Base-by-base conservation (phyloP, 2,329 filamentous ascomycete genomes). In the Hawksworthiomyces lignivorus region DNA sequence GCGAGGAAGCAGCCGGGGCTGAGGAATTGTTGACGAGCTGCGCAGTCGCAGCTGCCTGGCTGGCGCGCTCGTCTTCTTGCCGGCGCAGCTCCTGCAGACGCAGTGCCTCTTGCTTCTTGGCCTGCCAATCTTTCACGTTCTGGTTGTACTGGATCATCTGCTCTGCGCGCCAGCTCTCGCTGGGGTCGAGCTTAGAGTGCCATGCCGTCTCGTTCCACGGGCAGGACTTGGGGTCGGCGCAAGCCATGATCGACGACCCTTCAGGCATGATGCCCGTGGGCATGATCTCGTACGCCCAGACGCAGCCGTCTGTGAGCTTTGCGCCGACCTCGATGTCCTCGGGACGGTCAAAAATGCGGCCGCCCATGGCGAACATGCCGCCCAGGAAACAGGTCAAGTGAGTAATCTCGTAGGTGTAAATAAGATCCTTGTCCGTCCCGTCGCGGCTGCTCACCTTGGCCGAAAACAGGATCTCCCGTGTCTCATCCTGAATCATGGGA, bases 391-490 rank as follows among this genome's bases (percentile, higher is more conserved):
- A 85, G 5, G 77, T 78, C 39, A 84, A 63, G 54, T 83, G 77
- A 0, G 73, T 70, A 7, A 76, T 65, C 48, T 84, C 75, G 54
- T 82, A 86, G 35, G 79, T 61, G 12, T 68, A 69, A 17, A 41
- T 47, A 11, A 66, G 55, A 9, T 69, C 61, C 8, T 54, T 50
- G 33, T 63, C 59, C 2, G 56, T 65, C 3, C 42, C 37, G 12
- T 69, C 69, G 2, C 53, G 58, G 9, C 72, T 69, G 35, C 57
- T 65, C n/a, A 76, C 59, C 50, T 78, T 79, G 19, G 83, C 82
- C 0, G 84, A 77, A 47, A 92, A 78, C 3, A 92, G 70, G n/a
- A 92, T 75, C 46, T 90, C 77, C 39, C 75, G 75, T 40, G 75
- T 68, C 7, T 72, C 67, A 22, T 75, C 73, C 7, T 78, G 73